Evolutionary conservation across 2,329 filamentous ascomycete genomes (phyloP), one percentile per base, ranked within the genome.

Genomic region (Paraphoma sp.): DNA sequence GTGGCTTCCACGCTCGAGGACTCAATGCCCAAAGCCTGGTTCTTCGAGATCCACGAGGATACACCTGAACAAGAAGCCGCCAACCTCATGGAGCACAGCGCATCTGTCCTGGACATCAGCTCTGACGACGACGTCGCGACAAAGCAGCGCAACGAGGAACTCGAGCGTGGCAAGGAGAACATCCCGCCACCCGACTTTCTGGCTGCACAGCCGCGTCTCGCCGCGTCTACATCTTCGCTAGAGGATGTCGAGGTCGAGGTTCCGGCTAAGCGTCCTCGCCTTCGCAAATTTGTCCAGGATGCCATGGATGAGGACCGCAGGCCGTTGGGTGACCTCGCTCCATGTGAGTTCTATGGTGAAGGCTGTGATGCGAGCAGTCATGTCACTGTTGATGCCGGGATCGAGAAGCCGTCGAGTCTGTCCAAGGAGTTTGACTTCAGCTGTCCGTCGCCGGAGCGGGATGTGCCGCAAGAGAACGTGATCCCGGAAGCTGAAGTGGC

Each of bases 31-130:
- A 84, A 83, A 56, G 73, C 76, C 56, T 97, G 93, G 93, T 90
- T 90, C 81, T 98, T 99, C 73, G 90, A 94, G 56, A 98, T 99
- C 70, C 89, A 97, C 73, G 92, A 97, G 73, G 94, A 99, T 76
- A 92, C 91, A 0, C 86, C 90, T 7, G 91, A 97, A 73, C 91
- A 97, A 72, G 89, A 96, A 73, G 91, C 95, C 78, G 92, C 93
- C 68, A 97, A 96, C 70, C 81, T 97, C 40, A 91, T 98, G 79
- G 91, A 97, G 77, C 94, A 97, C 80, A 90, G 89, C 53, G 94
- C 94, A 7, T 89, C 89, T 62, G 88, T 89, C 0, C 84, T 98
- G 3, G 94, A 98, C 73, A 92, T 98, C 70, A 92, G 88, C 64
- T 93, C 92, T 18, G 93, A 97, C 68, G 93, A 97, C 74, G 90